Evolutionary conservation across 345 rosid species (phyloP).

Genomic region (Eucalyptus marginata): DNA sequence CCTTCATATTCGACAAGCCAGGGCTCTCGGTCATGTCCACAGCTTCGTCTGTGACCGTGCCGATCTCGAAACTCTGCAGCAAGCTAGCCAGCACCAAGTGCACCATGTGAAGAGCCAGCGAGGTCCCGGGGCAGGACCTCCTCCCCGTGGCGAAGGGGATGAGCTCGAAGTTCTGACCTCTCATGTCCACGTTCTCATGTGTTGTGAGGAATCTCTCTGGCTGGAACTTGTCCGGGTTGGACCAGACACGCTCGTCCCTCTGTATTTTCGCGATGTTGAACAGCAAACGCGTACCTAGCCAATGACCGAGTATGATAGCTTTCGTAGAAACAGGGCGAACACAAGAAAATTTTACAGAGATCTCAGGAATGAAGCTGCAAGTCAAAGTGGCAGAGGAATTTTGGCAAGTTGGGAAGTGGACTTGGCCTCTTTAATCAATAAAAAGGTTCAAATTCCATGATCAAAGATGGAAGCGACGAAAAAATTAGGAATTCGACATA

Average conservation of each 20-base stretch:
- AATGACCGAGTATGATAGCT: not conserved
- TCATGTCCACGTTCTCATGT: not conserved
- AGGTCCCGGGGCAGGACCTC: constrained; percentile 18
- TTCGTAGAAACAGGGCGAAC: not conserved
- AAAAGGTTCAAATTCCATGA: not conserved
- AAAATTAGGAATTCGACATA: too few relatives aligned
- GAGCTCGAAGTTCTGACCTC: constrained; percentile 18
- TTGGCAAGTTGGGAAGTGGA: not conserved
- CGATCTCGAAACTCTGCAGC: constrained; percentile 21
- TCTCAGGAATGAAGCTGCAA: not conserved
- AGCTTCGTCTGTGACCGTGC: not conserved
- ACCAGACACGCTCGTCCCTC: constrained; percentile 5
- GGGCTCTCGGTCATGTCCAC: constrained; percentile 23
- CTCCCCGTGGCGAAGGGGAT: constrained; percentile 23
- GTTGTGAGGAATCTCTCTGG: constrained; percentile 22
- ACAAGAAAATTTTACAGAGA: not conserved
- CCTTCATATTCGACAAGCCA: constrained; percentile 18
- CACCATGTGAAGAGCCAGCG: constrained; percentile 10
- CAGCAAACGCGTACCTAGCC: constrained; percentile 9
- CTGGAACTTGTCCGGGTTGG: not conserved
- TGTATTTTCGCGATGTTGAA: constrained; percentile 15
- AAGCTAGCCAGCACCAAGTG: constrained; percentile 23
- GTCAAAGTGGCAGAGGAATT: not conserved
- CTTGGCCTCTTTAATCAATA: not conserved
- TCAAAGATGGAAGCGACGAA: not conserved